These are phyloP conservation scores for Coelastrella sp. DNA, from an alignment of 139 green algal species.

Conservation along the genomic window DNA sequence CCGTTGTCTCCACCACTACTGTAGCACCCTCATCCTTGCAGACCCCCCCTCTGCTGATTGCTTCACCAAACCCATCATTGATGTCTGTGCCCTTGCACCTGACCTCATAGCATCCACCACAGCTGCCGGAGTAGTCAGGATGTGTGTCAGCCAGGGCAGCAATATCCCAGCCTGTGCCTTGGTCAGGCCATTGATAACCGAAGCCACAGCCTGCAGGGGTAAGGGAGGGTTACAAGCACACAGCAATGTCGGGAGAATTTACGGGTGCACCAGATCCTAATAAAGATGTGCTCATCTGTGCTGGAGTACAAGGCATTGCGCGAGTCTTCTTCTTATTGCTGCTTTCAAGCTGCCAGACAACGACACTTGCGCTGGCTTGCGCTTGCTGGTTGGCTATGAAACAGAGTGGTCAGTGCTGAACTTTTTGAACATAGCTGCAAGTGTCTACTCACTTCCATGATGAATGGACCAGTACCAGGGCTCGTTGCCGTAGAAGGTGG, in stretches of 20 bases:
- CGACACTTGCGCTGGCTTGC: no score
- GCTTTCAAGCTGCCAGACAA: no score
- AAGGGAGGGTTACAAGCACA: neutral
- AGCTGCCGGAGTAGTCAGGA: conserved; percentile 53
- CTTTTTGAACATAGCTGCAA: neutral
- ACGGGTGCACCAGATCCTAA: no score
- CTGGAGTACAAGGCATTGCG: no score
- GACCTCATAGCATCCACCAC: conserved; percentile 66
- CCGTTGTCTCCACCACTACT: conserved; percentile 56
- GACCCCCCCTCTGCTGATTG: conserved; percentile 25
- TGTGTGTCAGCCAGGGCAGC: conserved; percentile 45
- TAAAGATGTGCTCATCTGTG: no score
- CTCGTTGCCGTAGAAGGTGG: conserved; percentile 53
- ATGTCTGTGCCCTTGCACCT: conserved; percentile 40
- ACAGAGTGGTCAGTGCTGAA: neutral
- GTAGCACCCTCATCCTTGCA: conserved; percentile 38
- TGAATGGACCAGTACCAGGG: conserved; percentile 53
- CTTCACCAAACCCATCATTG: conserved; percentile 48
- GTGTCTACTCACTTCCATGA: conserved; percentile 39
- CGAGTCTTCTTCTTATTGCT: no score
- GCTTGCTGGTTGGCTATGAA: no score
- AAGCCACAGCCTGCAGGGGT: conserved; percentile 38
- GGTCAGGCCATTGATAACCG: conserved; percentile 48
- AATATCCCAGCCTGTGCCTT: conserved; percentile 51
- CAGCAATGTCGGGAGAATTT: neutral